Conservation (phyloP, 2,329 filamentous ascomycete species). For the Neofusicoccum sp. region DNA sequence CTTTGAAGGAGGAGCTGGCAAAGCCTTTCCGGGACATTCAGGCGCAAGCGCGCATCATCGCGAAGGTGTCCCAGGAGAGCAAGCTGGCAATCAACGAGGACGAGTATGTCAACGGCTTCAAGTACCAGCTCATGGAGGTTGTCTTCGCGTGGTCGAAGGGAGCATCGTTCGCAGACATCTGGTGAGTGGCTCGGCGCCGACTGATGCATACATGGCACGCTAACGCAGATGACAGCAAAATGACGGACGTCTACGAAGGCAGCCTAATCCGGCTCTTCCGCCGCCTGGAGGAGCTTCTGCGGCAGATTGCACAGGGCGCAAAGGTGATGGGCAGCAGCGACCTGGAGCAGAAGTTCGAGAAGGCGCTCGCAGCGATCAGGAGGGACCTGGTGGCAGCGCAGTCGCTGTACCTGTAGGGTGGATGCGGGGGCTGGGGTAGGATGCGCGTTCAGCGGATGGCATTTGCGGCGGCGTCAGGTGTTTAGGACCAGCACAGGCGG, state of each 20-base stretch:
- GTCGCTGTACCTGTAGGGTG: constrained; percentile 73
- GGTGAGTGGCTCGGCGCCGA: constrained; percentile 62
- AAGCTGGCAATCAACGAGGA: constrained; percentile 95
- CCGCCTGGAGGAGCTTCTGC: constrained; percentile 86
- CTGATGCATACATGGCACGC: constrained; percentile 17
- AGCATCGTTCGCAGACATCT: constrained; percentile 88
- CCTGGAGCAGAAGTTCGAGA: constrained; percentile 88
- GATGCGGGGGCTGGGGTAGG: not conserved
- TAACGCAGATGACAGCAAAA: constrained; percentile 67
- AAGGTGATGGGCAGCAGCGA: constrained; percentile 99
- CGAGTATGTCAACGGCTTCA: constrained; percentile 86
- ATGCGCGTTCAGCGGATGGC: constrained; percentile 12
- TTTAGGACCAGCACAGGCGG: not conserved
- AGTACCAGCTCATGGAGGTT: constrained; percentile 96
- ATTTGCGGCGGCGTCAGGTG: constrained; percentile 20
- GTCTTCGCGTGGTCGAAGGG: constrained; percentile 91
- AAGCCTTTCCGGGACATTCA: constrained; percentile 88
- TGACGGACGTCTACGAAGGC: constrained; percentile 98
- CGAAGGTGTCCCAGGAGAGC: constrained; percentile 92
- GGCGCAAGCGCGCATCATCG: constrained; percentile 81
- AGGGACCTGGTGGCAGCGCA: constrained; percentile 95
- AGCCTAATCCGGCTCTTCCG: constrained; percentile 96
- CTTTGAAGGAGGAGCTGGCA: constrained; percentile 77
- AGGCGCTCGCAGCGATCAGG: constrained; percentile 80
- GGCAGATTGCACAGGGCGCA: constrained; percentile 92